Base-by-base conservation (phyloP, 2,329 filamentous ascomycete species). In the Xylaria sp. region DNA sequence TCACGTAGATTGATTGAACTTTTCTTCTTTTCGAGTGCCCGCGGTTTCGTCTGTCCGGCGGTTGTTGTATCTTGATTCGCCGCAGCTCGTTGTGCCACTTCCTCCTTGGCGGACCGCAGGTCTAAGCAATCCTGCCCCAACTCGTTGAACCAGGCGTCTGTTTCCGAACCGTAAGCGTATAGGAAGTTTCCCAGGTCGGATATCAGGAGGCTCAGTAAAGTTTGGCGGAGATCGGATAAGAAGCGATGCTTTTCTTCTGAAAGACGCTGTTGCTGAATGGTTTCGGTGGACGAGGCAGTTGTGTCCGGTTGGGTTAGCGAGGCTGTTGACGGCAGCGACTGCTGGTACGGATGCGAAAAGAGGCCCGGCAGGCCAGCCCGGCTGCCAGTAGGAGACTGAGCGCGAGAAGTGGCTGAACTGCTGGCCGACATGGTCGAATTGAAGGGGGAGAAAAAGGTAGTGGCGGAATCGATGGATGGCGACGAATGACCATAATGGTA, bases 401-500 rank as follows among this genome's bases (percentile, higher is more conserved):
- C 81, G 55, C 85, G 79, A 0, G 86, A 85, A 0, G 83, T 74
- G 75, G 83, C 78, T 73, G 91, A 73, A 78, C 89, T 74, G 0
- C 87, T 85, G 1, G 90, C 87, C 33, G 86, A 87, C 63, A 88
- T 84, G 0, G 85, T 82, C 0, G 87, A 87, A 62, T 91, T 89
- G 68, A 94, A 93, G 0, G 91, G 91, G 2, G 93, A 97, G 92
- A 93, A 97, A 73, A 94, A 96, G 0, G 92, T 95, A 15, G 87
- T 87, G 23, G 85, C 84, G 0, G 91, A 90, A 69, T 95, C 92
- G 60, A 90, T 88, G 0, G 90, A 88, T 43, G 90, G 89, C 17
- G 89, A 91, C 2, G 84, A 82, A 69, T 85, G 76, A 62, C 91
- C 83, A 76, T 96, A 85, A 76, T 90, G 58, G 76, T 91, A 86